phyloP scores from a whole-genome alignment of 179 eudicot genomes.

The Sideroxylon spinosum region DNA sequence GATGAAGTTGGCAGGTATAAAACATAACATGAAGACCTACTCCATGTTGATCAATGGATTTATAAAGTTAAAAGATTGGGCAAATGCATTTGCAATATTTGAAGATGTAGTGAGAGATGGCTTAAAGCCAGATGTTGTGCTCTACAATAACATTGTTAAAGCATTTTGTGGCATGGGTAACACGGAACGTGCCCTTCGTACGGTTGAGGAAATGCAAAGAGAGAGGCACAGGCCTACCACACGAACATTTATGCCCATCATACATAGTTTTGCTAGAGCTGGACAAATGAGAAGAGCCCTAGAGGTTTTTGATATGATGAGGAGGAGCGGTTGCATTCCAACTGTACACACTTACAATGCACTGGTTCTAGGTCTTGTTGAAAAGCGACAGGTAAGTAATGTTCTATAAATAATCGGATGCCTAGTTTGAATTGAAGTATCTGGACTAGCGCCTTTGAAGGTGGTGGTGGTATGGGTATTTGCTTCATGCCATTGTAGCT shows the following conservation, averaged over 20 bases:
- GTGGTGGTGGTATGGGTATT: neutral
- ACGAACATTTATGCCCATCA: slow-evolving; percentile 83
- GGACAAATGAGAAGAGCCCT: slow-evolving; percentile 82
- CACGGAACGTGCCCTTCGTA: slow-evolving; percentile 84
- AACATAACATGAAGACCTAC: slow-evolving; percentile 92
- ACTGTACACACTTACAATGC: slow-evolving; percentile 80
- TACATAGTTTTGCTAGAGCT: slow-evolving; percentile 74
- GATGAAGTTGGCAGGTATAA: slow-evolving; percentile 73
- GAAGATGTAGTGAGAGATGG: slow-evolving; percentile 82
- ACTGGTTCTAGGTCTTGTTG: slow-evolving; percentile 78
- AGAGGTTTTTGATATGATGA: slow-evolving; percentile 83
- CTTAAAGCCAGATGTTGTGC: slow-evolving; percentile 84
- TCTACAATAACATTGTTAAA: slow-evolving; percentile 75
- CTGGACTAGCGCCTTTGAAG: neutral
- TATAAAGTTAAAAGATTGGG: slow-evolving; percentile 80
- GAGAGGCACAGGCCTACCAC: slow-evolving; percentile 74
- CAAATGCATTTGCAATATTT: slow-evolving; percentile 84
- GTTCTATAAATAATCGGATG: neutral
- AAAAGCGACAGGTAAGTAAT: slow-evolving; percentile 72
- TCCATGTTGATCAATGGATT: slow-evolving; percentile 95
- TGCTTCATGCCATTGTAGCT: neutral
- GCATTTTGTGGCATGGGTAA: slow-evolving; percentile 93
- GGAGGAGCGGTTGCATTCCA: slow-evolving; percentile 88
- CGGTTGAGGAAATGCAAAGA: slow-evolving; percentile 77
- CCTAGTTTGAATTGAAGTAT: neutral